Evolutionary conservation across 352 stramenopile species (phyloP).

Genomic region (Phytophthora fragariaefolia): DNA sequence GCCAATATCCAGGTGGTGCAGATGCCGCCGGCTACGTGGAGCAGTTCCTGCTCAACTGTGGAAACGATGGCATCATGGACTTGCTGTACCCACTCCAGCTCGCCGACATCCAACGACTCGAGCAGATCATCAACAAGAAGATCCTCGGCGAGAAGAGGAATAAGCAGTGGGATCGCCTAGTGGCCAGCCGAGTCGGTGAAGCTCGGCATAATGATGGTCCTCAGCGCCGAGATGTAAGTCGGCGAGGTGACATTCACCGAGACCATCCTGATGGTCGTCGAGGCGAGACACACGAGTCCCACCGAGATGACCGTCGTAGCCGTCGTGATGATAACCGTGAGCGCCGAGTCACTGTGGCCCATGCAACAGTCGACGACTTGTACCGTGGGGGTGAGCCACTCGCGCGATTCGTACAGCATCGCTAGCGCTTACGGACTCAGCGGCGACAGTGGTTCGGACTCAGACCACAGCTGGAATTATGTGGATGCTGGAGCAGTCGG

Average conservation of each 20-base stretch:
- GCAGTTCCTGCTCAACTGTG: neutral
- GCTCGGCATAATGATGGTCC: neutral
- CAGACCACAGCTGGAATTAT: too few relatives aligned
- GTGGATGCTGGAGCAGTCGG: too few relatives aligned
- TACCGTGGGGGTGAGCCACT: neutral
- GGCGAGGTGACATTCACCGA: neutral
- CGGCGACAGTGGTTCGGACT: too few relatives aligned
- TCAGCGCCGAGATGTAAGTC: too few relatives aligned
- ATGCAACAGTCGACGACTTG: neutral
- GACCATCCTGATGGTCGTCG: neutral
- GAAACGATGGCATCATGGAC: neutral
- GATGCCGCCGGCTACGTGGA: neutral
- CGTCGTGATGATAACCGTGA: neutral
- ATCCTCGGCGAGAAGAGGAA: neutral
- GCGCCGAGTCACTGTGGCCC: neutral
- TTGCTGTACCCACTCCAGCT: neutral
- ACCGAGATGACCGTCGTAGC: neutral
- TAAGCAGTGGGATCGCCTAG: neutral
- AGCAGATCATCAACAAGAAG: neutral
- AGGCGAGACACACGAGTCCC: neutral
- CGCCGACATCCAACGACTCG: neutral
- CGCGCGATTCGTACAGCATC: too few relatives aligned
- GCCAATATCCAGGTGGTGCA: neutral
- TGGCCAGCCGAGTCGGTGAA: neutral
- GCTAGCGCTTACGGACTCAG: too few relatives aligned